Evolutionary conservation across 305 asterid genomes (phyloP), one percentile per base, ranked within the genome.

Genomic region (Fraxinus nigra): DNA sequence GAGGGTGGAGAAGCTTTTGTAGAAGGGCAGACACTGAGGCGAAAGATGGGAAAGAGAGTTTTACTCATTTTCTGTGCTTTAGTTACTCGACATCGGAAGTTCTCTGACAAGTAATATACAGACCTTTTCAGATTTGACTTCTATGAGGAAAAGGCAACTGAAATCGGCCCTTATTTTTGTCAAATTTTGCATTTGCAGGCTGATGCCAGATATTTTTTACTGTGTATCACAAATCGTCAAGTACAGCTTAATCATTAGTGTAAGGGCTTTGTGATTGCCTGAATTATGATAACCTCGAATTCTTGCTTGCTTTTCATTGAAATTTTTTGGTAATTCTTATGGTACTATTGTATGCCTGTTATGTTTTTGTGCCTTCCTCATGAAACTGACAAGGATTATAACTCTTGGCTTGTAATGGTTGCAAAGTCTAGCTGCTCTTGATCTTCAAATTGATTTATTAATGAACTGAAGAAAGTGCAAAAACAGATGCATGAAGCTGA

Each of bases 31-130:
- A 70, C 38, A n/a, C 80, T 82, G 83, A 81, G 87, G 76, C 78
- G 81, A 79, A 88, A 88, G 81, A 75, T 88, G 22, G 89, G 86
- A 20, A 88, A 88, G 88, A 83, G 91, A 86, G 78, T 85, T 85
- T 87, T 88, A 80, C 86, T 84, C 28, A 88, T 88, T 74, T 86
- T 88, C 82, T 88, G 89, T 80, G 87, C 84, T 34, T 73, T 88
- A 40, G 83, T 88, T 63, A 76, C 89, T 75, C 84, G 91, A 33
- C 91, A 88, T 20, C 83, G 87, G 81, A 88, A 88, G 85, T 86
- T 88, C 76, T 74, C 87, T 59, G 91, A 88, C 75, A 84, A 82
- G 91, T 88, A 88, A 82, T 84, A 32, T 43, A 75, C 59, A 80
- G 28, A 80, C 75, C 79, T 40, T 18, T 88, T 72, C 72, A 70